Evolutionary conservation across 225 moss, liverwort and hornwort species (phyloP).

Genomic region (Physcomitrium patens): DNA sequence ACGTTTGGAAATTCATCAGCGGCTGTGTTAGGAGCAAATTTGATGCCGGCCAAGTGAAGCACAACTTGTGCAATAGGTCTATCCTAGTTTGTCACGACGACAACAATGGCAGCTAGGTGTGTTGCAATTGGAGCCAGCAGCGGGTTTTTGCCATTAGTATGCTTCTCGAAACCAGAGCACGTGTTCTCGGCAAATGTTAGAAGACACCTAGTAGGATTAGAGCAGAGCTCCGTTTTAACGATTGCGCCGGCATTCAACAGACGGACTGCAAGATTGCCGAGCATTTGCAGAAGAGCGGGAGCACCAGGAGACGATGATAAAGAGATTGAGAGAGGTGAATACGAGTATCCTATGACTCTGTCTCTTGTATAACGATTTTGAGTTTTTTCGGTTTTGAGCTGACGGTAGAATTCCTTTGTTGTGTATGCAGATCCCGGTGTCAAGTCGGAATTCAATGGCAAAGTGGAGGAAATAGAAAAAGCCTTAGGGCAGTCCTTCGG

Average conservation of each 20-base stretch:
- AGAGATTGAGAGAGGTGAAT: slow-evolving; percentile 31
- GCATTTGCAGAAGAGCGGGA: slow-evolving; percentile 28
- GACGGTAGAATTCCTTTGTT: background rate
- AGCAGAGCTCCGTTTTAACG: slow-evolving; percentile 16
- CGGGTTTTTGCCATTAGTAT: slow-evolving; percentile 24
- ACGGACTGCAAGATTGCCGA: slow-evolving; percentile 4
- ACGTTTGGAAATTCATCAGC: background rate
- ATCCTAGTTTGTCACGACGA: slow-evolving; percentile 31
- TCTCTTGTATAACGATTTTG: background rate
- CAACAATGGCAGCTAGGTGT: slow-evolving; percentile 13
- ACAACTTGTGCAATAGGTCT: background rate
- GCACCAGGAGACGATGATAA: slow-evolving; percentile 34
- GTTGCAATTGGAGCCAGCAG: slow-evolving; percentile 24
- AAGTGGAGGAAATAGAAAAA: slow-evolving; percentile 67
- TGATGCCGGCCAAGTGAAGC: background rate
- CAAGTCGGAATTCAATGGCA: slow-evolving; percentile 33
- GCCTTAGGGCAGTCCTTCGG: slow-evolving; percentile 76
- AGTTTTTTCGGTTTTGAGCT: background rate
- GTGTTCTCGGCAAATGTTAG: slow-evolving; percentile 12
- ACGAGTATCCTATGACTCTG: background rate
- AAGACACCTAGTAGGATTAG: slow-evolving; percentile 29
- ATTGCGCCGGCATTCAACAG: slow-evolving; percentile 11
- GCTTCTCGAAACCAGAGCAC: slow-evolving; percentile 16
- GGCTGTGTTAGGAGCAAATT: background rate
- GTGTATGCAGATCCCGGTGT: slow-evolving; percentile 34